Evolutionary conservation across 176 grass and related monocot species (phyloP).

Genomic region (Oryza glaberrima): DNA sequence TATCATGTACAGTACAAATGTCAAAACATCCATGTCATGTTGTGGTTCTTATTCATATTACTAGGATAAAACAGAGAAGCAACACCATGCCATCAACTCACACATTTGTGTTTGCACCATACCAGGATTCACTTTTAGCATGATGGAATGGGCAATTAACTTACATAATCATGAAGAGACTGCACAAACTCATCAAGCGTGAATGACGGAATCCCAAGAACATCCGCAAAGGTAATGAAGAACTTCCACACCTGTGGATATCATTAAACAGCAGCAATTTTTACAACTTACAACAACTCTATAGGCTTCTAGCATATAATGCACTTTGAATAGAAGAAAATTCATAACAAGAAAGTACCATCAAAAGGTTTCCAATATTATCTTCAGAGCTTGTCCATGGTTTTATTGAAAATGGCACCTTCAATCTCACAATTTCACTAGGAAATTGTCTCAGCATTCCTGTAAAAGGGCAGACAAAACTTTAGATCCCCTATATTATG

Average conservation of each 20-base stretch:
- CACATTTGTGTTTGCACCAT: not conserved
- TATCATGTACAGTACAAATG: constrained; percentile 13
- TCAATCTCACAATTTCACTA: constrained; percentile 60
- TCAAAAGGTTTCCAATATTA: constrained; percentile 90
- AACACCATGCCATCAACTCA: constrained; percentile 18
- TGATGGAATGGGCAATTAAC: constrained; percentile 29
- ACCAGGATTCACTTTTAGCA: constrained; percentile 3
- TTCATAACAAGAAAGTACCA: constrained; percentile 51
- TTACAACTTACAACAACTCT: constrained; percentile 39
- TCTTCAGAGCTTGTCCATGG: constrained; percentile 86
- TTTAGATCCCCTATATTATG: constrained; percentile 1
- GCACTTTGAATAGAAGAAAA: constrained; percentile 30
- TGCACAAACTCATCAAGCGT: constrained; percentile 96
- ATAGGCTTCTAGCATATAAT: constrained; percentile 23
- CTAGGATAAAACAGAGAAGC: constrained; percentile 29
- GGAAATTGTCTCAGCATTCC: constrained; percentile 83
- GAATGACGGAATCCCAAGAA: constrained; percentile 86
- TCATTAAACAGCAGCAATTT: constrained; percentile 18
- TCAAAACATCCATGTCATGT: not conserved
- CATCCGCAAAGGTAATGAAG: constrained; percentile 86
- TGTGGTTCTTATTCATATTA: not conserved
- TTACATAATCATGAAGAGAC: constrained; percentile 99
- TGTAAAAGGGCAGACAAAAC: constrained; percentile 37
- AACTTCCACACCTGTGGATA: constrained; percentile 96
- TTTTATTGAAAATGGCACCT: constrained; percentile 74